Percentiles rank a stretch among this genome's conserved stretches.
Evolutionary conservation across 257 asterid species (phyloP).

Genomic region (Nicotiana tabacum): DNA sequence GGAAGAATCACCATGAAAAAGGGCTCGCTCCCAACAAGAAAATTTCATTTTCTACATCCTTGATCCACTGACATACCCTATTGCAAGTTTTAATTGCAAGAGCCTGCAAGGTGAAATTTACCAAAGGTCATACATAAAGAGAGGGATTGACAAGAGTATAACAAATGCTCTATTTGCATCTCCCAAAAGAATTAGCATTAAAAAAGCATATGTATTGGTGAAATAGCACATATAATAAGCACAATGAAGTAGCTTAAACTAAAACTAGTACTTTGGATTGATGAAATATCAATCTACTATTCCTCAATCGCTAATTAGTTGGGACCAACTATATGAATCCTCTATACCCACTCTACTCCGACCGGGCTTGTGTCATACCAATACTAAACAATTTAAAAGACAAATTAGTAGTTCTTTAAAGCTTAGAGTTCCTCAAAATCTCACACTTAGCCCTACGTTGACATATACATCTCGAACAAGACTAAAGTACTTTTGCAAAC

Average conservation of each 20-base stretch:
- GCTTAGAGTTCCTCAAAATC: neutral
- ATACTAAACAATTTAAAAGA: neutral
- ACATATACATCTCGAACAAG: neutral
- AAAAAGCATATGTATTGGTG: neutral
- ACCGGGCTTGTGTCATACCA: neutral
- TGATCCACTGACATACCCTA: slow-evolving; percentile 89
- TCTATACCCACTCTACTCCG: too few relatives aligned
- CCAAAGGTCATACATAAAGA: neutral
- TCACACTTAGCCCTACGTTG: neutral
- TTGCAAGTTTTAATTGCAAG: slow-evolving; percentile 86
- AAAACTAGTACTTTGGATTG: too few relatives aligned
- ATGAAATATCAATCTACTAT: neutral
- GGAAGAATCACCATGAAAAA: slow-evolving; percentile 72
- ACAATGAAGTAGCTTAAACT: neutral
- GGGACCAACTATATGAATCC: too few relatives aligned
- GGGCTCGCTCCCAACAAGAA: slow-evolving; percentile 90
- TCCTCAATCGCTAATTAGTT: too few relatives aligned
- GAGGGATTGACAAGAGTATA: neutral
- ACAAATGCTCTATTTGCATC: neutral
- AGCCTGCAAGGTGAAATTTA: slow-evolving; percentile 48
- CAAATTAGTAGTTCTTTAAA: neutral
- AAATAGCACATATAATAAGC: neutral
- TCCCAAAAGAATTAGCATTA: neutral
- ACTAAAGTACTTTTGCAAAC: neutral
- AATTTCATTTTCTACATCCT: slow-evolving; percentile 76